These are phyloP conservation scores for Vitis amurensis DNA, from an alignment of 164 flowering plant species.

Conservation along the genomic window DNA sequence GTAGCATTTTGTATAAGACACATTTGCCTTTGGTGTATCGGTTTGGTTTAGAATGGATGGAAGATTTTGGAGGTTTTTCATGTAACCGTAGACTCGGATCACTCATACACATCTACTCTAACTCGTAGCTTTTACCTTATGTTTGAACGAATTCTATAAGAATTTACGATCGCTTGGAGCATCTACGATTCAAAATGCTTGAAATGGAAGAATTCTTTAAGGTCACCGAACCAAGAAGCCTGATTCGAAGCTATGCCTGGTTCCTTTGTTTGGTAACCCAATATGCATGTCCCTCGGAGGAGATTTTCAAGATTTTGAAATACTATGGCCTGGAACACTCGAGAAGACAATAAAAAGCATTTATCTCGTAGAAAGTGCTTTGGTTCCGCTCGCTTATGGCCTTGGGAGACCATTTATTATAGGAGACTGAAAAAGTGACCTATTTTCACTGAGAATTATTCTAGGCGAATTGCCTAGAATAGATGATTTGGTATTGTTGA, in stretches of 20 bases:
- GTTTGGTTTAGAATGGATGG: conserved; percentile 99
- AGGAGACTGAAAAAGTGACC: conserved; percentile 53
- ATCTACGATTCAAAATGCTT: too few relatives aligned
- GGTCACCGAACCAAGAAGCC: conserved; percentile 40
- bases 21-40: conserved; percentile 75
- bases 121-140: conserved; percentile 78
- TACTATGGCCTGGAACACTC: conserved; percentile 39
- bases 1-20: conserved; percentile 93
- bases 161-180: conserved; percentile 90
- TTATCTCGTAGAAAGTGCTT: conserved; percentile 32
- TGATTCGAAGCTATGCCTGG: conserved; percentile 13
- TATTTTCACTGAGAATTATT: conserved; percentile 50
- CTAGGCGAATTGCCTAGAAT: conserved; percentile 48
- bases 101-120: conserved; percentile 68
- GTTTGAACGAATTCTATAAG: conserved; percentile 83
- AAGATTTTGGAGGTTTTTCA: conserved; percentile 93
- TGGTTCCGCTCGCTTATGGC: conserved; percentile 65
- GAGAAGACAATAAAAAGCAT: conserved; percentile 34
- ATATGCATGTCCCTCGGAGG: conserved; percentile 37
- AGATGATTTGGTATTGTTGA: conserved; percentile 54
- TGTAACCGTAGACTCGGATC: conserved; percentile 74
- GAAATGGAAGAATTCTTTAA: conserved; percentile 87
- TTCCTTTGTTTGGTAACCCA: conserved; percentile 8
- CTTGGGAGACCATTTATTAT: conserved; percentile 57
- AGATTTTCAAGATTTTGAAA: conserved; percentile 43